Evolutionary conservation across 2,329 filamentous ascomycete species (phyloP), one percentile per base, ranked within the genome.

Genomic region (Exserohilum rostratum): DNA sequence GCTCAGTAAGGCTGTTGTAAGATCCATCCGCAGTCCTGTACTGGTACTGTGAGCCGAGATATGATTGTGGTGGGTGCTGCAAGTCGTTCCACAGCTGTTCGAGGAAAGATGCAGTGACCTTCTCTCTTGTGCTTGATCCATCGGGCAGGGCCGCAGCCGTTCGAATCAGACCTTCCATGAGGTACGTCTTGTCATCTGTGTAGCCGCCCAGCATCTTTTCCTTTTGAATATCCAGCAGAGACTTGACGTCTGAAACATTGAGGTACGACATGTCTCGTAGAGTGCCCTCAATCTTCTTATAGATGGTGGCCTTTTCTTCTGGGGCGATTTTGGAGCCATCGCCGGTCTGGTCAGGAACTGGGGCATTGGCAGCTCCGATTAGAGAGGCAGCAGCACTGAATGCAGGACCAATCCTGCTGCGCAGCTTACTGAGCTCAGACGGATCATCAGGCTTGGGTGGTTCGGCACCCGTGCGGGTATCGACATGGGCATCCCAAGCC

Each of bases 101-200:
- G n/a, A 82, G 53, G 52, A 82, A 80, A 3, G 59, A 64, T 33
- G 77, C 64, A 3, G 80, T 82, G 27, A 82, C 62, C 7, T 67
- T 75, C 2, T 75, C 73, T 37, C 76, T 65, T 18, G 74, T 68
- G 46, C 64, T 67, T 1, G 74, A 75, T 10, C 69, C 72, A 46
- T 79, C 74, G 2, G 79, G 78, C 6, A 81, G 65, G 9, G 69
- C 70, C 12, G 77, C 70, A 17, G 78, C 78, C n/a, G 76, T 73
- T 55, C 80, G 74, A 45, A 87, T 81, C 53, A 86, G 68, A 20
- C 78, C 76, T 65, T 87, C 85, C 83, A 86, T 86, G 11, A 84
- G 74, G 64, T 86, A 86, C 1, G 80, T 80, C 67, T 83, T 87
- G 65, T 90, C 87, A 63, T 90, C 78, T 13, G 85, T 72, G 6